A percentile compares a stretch with the other conserved stretches of the same genome.
Conservation (phyloP, 352 stramenopile genomes). For the Phytophthora hybrid region DNA sequence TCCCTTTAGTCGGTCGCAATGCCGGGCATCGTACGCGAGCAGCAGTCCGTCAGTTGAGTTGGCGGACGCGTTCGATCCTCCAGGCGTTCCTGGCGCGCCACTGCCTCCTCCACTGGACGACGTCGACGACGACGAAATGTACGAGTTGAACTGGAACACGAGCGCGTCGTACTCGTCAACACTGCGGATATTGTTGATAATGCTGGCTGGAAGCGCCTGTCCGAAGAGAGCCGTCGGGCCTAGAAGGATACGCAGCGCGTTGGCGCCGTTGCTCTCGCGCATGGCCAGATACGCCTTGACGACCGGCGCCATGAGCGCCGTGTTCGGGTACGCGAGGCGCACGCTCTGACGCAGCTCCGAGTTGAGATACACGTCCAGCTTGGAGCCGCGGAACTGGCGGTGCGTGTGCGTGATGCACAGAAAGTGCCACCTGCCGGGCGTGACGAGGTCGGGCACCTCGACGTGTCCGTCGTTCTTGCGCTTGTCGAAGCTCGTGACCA, state of each 20-base stretch:
- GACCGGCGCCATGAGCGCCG: slow-evolving; percentile 74
- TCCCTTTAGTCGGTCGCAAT: slow-evolving; percentile 68
- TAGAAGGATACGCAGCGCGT: slow-evolving; percentile 66
- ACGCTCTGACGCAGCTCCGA: slow-evolving; percentile 75
- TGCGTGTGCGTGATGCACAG: slow-evolving; percentile 88
- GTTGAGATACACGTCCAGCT: slow-evolving; percentile 86
- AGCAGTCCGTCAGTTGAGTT: slow-evolving; percentile 65
- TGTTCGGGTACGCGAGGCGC: slow-evolving; percentile 83
- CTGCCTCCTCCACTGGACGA: slow-evolving; percentile 49
- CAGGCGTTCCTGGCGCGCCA: slow-evolving; percentile 31
- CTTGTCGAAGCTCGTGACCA: slow-evolving; percentile 87
- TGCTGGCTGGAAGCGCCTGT: slow-evolving; percentile 62
- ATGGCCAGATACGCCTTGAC: slow-evolving; percentile 84
- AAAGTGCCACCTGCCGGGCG: slow-evolving; percentile 78
- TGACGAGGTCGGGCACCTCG: slow-evolving; percentile 76
- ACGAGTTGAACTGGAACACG: slow-evolving; percentile 83
- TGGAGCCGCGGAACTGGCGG: slow-evolving; percentile 83
- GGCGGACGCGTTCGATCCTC: slow-evolving; percentile 31
- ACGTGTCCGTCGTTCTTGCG: slow-evolving; percentile 88
- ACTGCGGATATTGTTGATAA: slow-evolving; percentile 74
- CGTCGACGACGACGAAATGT: slow-evolving; percentile 74
- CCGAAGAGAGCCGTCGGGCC: slow-evolving; percentile 71
- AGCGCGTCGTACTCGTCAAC: slow-evolving; percentile 79
- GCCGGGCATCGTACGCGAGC: slow-evolving; percentile 71
- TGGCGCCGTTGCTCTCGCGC: slow-evolving; percentile 74